Evolutionary conservation across 208 protist species (phyloP).

Genomic region (Angomonas ambiguus): DNA sequence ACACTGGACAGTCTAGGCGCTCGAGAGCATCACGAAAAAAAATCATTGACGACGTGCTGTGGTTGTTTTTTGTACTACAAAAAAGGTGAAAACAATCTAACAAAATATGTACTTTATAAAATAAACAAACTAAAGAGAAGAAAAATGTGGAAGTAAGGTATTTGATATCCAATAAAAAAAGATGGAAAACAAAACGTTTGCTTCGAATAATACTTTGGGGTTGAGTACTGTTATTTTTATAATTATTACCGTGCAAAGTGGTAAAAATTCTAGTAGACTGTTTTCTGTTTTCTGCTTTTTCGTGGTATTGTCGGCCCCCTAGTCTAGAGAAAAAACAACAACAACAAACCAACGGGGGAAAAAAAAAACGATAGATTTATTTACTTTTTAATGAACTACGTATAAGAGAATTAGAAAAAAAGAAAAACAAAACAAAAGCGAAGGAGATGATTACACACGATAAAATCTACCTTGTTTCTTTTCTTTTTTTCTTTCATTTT

Average conservation of each 20-base stretch:
- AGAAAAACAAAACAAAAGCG: not conserved
- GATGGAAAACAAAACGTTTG: too few species aligned
- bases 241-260: not conserved
- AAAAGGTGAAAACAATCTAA: not conserved
- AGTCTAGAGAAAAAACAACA: not conserved
- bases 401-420: slow-evolving; percentile 1
- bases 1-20: slow-evolving; percentile 69
- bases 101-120: not conserved
- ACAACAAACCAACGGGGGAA: not conserved
- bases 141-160: not conserved
- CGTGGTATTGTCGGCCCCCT: not conserved
- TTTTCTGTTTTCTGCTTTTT: not conserved
- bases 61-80: not conserved
- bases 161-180: too few species aligned
- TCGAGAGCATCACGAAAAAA: slow-evolving; percentile 40
- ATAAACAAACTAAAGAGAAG: not conserved
- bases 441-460: not conserved
- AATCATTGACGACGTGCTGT: slow-evolving; percentile 6
- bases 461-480: not conserved
- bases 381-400: not conserved
- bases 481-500: slow-evolving; percentile 1
- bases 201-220: too few species aligned
- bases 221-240: too few species aligned
- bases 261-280: not conserved
- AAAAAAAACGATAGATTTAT: slow-evolving; percentile 8